Conservation (phyloP, 768 basidiomycete species). For the Leccinum variicolor region DNA sequence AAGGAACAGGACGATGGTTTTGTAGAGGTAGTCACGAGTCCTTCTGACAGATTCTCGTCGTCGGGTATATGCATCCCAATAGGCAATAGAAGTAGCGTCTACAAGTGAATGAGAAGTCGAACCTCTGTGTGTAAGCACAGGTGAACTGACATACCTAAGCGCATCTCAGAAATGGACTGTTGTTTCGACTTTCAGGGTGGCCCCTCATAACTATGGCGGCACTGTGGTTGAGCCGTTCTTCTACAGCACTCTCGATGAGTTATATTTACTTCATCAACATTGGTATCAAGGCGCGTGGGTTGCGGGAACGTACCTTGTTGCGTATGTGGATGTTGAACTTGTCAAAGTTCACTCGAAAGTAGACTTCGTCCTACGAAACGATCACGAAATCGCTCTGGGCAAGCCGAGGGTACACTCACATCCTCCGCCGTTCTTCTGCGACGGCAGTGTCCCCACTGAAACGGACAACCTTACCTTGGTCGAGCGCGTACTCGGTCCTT, state of each 20-base stretch:
- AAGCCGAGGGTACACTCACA: too few species aligned
- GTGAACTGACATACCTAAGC: constrained; percentile 49
- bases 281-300: background rate
- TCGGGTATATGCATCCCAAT: constrained; percentile 64
- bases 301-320: constrained; percentile 60
- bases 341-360: constrained; percentile 87
- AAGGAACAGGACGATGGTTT: too few species aligned
- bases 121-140: too few species aligned
- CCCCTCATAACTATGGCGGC: constrained; percentile 68
- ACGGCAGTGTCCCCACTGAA: background rate
- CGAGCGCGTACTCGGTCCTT: constrained; percentile 38
- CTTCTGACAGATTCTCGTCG: constrained; percentile 46
- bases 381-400: too few species aligned
- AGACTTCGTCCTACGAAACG: constrained; percentile 55
- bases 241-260: constrained; percentile 75
- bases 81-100: constrained; percentile 68
- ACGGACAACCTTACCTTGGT: constrained; percentile 48
- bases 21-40: too few species aligned
- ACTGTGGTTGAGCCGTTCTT: constrained; percentile 75
- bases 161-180: constrained; percentile 52
- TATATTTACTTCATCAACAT: constrained; percentile 35
- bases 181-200: constrained; percentile 66
- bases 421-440: constrained; percentile 49
- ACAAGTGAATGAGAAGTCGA: background rate
- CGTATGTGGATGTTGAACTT: constrained; percentile 84